phyloP scores from a whole-genome alignment of 192 early-diverging fungal genomes.

The Chytriomyces sp. region DNA sequence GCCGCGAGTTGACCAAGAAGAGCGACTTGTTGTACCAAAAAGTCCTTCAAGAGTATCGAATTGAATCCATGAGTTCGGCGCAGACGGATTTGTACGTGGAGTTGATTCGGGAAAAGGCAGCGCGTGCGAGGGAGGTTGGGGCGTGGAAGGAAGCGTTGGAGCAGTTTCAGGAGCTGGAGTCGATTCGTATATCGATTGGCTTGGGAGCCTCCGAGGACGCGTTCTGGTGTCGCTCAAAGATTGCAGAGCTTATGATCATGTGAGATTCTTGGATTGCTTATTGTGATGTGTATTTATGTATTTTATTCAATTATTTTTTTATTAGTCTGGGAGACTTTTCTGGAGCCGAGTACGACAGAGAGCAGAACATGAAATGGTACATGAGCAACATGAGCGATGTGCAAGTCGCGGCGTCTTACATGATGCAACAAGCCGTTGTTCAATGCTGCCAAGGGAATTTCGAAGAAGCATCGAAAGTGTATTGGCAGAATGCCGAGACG shows the following conservation, averaged over 20 bases:
- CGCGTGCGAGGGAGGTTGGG: neutral
- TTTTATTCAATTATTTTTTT: neutral
- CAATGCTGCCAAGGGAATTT: slow-evolving; percentile 9
- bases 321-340: slow-evolving; percentile 26
- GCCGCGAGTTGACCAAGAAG: neutral
- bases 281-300: too few species aligned
- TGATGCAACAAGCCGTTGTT: slow-evolving; percentile 28
- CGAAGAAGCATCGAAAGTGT: slow-evolving; percentile 14
- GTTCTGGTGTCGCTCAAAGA: slow-evolving; percentile 13
- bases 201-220: slow-evolving; percentile 22
- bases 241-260: slow-evolving; percentile 22
- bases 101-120: slow-evolving; percentile 2
- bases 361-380: slow-evolving; percentile 7
- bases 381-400: slow-evolving; percentile 1
- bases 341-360: slow-evolving; percentile 25
- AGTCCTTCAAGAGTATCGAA: slow-evolving; percentile 6
- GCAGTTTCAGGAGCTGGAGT: slow-evolving; percentile 4
- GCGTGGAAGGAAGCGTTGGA: slow-evolving; percentile 11
- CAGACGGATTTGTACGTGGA: slow-evolving; percentile 10
- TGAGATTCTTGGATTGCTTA: neutral
- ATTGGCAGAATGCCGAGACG: slow-evolving; percentile 12
- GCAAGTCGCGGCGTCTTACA: neutral
- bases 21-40: slow-evolving; percentile 7
- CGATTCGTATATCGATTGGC: slow-evolving; percentile 15
- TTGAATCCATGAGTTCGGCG: slow-evolving; percentile 17